Evolutionary conservation across 495 filamentous ascomycete genomes (phyloP).

Genomic region (Aspergillus panamensis): DNA sequence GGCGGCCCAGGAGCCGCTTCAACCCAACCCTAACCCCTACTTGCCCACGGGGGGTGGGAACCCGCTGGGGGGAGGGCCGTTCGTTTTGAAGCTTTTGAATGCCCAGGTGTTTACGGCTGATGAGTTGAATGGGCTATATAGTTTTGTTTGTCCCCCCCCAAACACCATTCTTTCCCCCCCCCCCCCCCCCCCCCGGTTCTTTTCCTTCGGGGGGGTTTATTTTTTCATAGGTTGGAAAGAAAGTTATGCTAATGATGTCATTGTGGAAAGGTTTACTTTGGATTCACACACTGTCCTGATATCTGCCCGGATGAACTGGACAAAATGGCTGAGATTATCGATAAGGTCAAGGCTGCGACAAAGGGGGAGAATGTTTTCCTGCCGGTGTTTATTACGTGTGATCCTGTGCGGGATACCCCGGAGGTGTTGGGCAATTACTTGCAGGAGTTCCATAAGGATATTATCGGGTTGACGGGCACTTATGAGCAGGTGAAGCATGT

Average conservation of each 20-base stretch:
- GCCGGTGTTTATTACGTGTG: constrained; percentile 92
- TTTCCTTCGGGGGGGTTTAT: too few species aligned
- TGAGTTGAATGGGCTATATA: too few species aligned
- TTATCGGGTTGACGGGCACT: constrained; percentile 86
- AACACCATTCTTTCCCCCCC: background rate
- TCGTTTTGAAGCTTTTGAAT: too few species aligned
- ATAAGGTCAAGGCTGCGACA: constrained; percentile 61
- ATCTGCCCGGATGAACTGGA: constrained; percentile 99
- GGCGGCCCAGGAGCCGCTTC: too few species aligned
- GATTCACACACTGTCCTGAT: constrained; percentile 97
- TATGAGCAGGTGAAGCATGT: constrained; percentile 88
- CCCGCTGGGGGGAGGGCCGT: too few species aligned
- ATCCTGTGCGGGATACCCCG: constrained; percentile 86
- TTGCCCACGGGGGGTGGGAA: too few species aligned
- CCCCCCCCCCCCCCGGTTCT: background rate
- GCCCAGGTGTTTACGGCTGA: too few species aligned
- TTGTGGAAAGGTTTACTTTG: constrained; percentile 76
- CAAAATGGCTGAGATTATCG: constrained; percentile 94
- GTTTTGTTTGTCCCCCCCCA: too few species aligned
- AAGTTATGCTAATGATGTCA: background rate
- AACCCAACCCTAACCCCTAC: too few species aligned
- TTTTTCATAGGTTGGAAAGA: background rate
- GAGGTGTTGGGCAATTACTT: constrained; percentile 80
- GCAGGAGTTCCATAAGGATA: constrained; percentile 82
- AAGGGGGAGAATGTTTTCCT: constrained; percentile 50